phyloP scores from a whole-genome alignment of 805 yeast genomes.

The Ogataea methanolica region DNA sequence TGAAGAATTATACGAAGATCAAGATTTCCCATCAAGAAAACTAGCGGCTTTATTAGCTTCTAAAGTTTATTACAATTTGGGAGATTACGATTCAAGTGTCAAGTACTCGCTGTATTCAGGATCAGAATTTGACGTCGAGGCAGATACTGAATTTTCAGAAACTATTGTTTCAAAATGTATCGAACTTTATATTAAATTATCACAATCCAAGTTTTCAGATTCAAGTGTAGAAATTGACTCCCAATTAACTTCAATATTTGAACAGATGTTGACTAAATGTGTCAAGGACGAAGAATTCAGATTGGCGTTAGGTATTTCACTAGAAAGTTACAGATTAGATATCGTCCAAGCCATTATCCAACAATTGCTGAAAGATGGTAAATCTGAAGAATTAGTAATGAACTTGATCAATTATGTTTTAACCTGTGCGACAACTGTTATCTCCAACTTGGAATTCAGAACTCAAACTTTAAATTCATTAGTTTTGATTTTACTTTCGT shows the following conservation, averaged over 20 bases:
- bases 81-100: slow-evolving; percentile 89
- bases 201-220: slow-evolving; percentile 44
- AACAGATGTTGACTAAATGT: slow-evolving; percentile 82
- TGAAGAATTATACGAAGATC: slow-evolving; percentile 89
- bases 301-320: slow-evolving; percentile 84
- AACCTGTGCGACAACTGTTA: slow-evolving; percentile 64
- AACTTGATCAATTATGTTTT: slow-evolving; percentile 68
- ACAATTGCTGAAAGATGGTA: slow-evolving; percentile 28
- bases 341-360: slow-evolving; percentile 58
- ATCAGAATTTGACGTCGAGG: slow-evolving; percentile 67
- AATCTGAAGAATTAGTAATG: slow-evolving; percentile 50
- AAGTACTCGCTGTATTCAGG: slow-evolving; percentile 86
- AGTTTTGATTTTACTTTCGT: slow-evolving; percentile 52
- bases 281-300: slow-evolving; percentile 63
- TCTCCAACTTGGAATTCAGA: slow-evolving; percentile 64
- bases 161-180: slow-evolving; percentile 93
- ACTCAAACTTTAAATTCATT: slow-evolving; percentile 57
- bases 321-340: slow-evolving; percentile 86
- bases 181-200: slow-evolving; percentile 66
- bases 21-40: slow-evolving; percentile 57
- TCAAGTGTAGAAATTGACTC: slow-evolving; percentile 42
- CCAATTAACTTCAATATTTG: slow-evolving; percentile 67
- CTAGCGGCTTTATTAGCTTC: slow-evolving; percentile 92
- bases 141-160: slow-evolving; percentile 81
- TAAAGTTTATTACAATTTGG: slow-evolving; percentile 84